Evolutionary conservation across 768 basidiomycete genomes (phyloP).

Genomic region (Xerocomellus amylosporus): DNA sequence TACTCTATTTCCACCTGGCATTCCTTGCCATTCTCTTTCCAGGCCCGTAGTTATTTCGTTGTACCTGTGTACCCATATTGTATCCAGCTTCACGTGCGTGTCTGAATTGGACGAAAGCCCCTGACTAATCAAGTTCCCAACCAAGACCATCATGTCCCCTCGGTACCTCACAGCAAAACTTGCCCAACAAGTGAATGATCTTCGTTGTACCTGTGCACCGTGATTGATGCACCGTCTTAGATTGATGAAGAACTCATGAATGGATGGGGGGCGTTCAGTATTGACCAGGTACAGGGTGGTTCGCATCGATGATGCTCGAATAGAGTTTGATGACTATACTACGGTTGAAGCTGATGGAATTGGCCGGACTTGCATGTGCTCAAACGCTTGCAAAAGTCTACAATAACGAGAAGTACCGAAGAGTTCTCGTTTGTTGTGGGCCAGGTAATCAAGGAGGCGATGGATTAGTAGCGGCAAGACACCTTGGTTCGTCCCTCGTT

Average conservation of each 20-base stretch:
- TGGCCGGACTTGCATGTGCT: conserved; percentile 93
- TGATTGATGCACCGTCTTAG: conserved; percentile 36
- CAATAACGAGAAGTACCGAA: conserved; percentile 58
- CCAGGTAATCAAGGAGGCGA: conserved; percentile 98
- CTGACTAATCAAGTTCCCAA: neutral
- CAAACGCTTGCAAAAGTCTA: conserved; percentile 83
- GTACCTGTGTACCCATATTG: conserved; percentile 5
- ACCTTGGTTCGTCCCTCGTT: conserved; percentile 61
- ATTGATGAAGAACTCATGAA: conserved; percentile 96
- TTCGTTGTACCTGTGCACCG: neutral
- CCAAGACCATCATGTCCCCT: conserved; percentile 38
- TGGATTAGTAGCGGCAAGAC: conserved; percentile 93
- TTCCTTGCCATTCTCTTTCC: neutral
- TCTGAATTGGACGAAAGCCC: neutral
- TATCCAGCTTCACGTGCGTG: neutral
- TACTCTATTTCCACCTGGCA: neutral
- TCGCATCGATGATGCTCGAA: neutral
- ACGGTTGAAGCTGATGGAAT: conserved; percentile 78
- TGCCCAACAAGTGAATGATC: conserved; percentile 62
- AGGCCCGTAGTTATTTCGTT: conserved; percentile 1
- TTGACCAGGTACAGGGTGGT: conserved; percentile 69
- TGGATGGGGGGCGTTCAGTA: conserved; percentile 81
- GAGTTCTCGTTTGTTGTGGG: conserved; percentile 93
- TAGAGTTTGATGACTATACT: neutral
- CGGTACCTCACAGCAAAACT: conserved; percentile 68